phyloP scores from a whole-genome alignment of 495 filamentous ascomycete species.

The Penicillium bialowiezense region DNA sequence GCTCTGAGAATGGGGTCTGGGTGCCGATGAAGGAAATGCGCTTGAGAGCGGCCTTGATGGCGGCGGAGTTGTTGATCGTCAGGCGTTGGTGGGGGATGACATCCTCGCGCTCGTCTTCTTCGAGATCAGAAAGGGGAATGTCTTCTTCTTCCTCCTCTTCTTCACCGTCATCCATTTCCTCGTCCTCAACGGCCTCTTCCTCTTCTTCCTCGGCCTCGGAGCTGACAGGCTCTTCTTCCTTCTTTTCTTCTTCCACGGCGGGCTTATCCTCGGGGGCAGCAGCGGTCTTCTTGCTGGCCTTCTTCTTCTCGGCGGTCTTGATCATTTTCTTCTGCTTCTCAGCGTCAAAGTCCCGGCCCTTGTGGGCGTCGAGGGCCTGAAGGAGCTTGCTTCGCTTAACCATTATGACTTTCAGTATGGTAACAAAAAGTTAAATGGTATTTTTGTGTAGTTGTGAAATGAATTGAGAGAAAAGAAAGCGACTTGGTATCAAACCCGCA shows the following conservation, averaged over 20 bases:
- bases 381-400: conserved; percentile 64
- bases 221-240: conserved; percentile 21
- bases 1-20: conserved; percentile 60
- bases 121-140: conserved; percentile 81
- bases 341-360: conserved; percentile 65
- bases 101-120: conserved; percentile 79
- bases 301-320: conserved; percentile 53
- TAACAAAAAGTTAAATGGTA: conserved; percentile 13
- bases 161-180: conserved; percentile 45
- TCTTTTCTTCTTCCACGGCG: conserved; percentile 26
- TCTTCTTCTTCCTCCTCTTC: conserved; percentile 53
- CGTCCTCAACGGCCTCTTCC: conserved; percentile 33
- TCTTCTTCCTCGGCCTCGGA: conserved; percentile 23
- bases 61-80: conserved; percentile 94
- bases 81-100: conserved; percentile 85
- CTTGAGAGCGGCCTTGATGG: conserved; percentile 71
- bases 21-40: conserved; percentile 68
- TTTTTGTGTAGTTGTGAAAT: conserved; percentile 11
- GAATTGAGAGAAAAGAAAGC: conserved; percentile 15
- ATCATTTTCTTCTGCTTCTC: conserved; percentile 62
- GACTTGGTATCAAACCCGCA: conserved; percentile 13
- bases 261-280: conserved; percentile 29
- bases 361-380: conserved; percentile 63
- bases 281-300: conserved; percentile 41
- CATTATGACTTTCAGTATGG: conserved; percentile 37